phyloP scores from a whole-genome alignment of 2,329 filamentous ascomycete species.

The Talaromyces albobiverticillius region DNA sequence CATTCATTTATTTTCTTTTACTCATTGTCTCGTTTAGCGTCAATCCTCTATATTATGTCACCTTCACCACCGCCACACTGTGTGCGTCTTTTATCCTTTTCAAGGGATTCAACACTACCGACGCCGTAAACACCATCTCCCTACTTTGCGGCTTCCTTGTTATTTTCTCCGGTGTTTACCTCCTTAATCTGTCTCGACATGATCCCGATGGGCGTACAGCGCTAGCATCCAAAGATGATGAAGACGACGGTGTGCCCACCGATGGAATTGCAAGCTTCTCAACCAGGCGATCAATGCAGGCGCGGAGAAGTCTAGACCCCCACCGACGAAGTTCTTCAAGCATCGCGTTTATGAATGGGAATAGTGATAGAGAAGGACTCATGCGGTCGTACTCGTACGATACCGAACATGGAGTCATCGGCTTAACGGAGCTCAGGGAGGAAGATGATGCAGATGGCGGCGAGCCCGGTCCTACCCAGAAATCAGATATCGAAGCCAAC shows the following conservation, averaged over 20 bases:
- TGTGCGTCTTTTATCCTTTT: slow-evolving; percentile 96
- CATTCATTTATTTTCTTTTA: too few species aligned
- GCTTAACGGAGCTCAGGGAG: slow-evolving; percentile 74
- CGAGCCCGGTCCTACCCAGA: slow-evolving; percentile 35
- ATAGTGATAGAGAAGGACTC: slow-evolving; percentile 71
- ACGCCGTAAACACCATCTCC: slow-evolving; percentile 87
- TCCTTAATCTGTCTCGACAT: slow-evolving; percentile 89
- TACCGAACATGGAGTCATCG: slow-evolving; percentile 74
- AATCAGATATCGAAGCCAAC: slow-evolving; percentile 25
- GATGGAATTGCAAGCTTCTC: slow-evolving; percentile 87
- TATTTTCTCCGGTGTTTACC: slow-evolving; percentile 92
- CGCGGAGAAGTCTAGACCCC: slow-evolving; percentile 65
- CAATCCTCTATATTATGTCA: slow-evolving; percentile 95
- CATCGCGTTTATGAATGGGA: slow-evolving; percentile 54
- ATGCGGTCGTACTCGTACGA: slow-evolving; percentile 90
- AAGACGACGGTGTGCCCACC: slow-evolving; percentile 77
- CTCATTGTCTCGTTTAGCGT: slow-evolving; percentile 68
- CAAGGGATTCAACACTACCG: slow-evolving; percentile 91
- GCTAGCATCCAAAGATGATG: slow-evolving; percentile 56
- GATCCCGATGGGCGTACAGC: slow-evolving; percentile 77
- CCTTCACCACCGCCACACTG: slow-evolving; percentile 91
- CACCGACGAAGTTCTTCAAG: slow-evolving; percentile 62
- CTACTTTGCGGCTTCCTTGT: slow-evolving; percentile 89
- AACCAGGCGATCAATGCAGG: slow-evolving; percentile 91
- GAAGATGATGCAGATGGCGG: slow-evolving; percentile 73